phyloP scores from a whole-genome alignment of 768 basidiomycete species.

The Boletus speciosus region DNA sequence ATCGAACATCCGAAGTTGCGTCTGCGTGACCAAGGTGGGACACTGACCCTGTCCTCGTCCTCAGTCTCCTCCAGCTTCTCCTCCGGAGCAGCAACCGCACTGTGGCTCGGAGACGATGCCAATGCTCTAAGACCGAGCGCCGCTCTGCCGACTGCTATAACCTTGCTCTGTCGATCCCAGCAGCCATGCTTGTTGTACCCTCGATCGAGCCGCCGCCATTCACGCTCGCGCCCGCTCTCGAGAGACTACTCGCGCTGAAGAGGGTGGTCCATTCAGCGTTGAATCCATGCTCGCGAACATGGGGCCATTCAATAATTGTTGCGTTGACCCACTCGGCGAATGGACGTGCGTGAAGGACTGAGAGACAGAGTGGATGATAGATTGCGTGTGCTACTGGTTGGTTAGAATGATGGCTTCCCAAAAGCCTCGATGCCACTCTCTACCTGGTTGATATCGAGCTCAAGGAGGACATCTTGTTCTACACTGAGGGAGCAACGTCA shows the following conservation, averaged over 20 bases:
- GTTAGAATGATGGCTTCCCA: slow-evolving; percentile 67
- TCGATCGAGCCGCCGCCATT: slow-evolving; percentile 25
- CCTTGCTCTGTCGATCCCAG: slow-evolving; percentile 20
- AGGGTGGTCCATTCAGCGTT: slow-evolving; percentile 16
- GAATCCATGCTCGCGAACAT: slow-evolving; percentile 31
- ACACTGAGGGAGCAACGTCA: neutral
- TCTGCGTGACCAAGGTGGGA: too few relatives aligned
- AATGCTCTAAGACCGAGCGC: slow-evolving; percentile 26
- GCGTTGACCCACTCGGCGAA: slow-evolving; percentile 38
- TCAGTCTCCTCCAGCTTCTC: too few relatives aligned
- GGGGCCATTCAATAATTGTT: slow-evolving; percentile 46
- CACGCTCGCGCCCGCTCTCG: slow-evolving; percentile 8
- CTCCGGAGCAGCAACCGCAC: too few relatives aligned
- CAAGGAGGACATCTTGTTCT: slow-evolving; percentile 98
- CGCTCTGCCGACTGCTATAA: slow-evolving; percentile 12
- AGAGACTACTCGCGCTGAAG: slow-evolving; percentile 13
- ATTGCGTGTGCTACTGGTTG: slow-evolving; percentile 38
- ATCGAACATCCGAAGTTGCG: too few relatives aligned
- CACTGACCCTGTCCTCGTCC: too few relatives aligned
- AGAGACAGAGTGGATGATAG: slow-evolving; percentile 24
- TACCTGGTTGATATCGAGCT: slow-evolving; percentile 81
- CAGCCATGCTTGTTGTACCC: slow-evolving; percentile 5
- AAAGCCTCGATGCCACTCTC: slow-evolving; percentile 85
- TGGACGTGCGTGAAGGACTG: slow-evolving; percentile 32
- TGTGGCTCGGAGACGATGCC: too few relatives aligned